These are phyloP conservation scores for Rubia tinctorum DNA, from an alignment of 305 asterid species.

Conservation along the genomic window DNA sequence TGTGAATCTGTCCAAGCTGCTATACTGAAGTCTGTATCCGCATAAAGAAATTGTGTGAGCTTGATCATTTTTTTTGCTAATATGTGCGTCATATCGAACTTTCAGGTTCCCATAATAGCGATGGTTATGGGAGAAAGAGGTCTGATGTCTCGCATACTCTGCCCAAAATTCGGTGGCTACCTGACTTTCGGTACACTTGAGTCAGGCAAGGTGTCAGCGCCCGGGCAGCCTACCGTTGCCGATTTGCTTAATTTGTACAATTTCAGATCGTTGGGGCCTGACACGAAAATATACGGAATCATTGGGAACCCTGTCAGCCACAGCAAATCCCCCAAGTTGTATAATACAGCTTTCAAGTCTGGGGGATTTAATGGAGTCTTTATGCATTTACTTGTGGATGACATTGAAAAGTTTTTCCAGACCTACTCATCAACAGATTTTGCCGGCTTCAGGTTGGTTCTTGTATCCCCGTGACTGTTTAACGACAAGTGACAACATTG, in stretches of 20 bases:
- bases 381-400: conserved; percentile 82
- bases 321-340: conserved; percentile 90
- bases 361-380: conserved; percentile 73
- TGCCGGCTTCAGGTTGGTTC: conserved; percentile 82
- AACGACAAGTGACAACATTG: too few species aligned
- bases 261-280: conserved; percentile 66
- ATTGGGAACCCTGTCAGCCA: conserved; percentile 94
- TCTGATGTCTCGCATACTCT: conserved; percentile 75
- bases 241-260: conserved; percentile 75
- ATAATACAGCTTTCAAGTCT: conserved; percentile 70
- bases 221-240: conserved; percentile 91
- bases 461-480: neutral
- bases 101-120: conserved; percentile 92
- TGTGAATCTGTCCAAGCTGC: neutral
- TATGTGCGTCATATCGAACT: neutral
- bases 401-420: conserved; percentile 51
- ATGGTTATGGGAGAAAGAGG: conserved; percentile 99
- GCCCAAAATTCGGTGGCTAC: conserved; percentile 96
- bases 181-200: conserved; percentile 90
- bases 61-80: neutral
- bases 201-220: conserved; percentile 82
- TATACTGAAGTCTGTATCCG: neutral
- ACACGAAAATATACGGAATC: conserved; percentile 81
- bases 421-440: conserved; percentile 81
- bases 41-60: neutral